Evolutionary conservation across 2,329 filamentous ascomycete species (phyloP).

Genomic region (Cryphonectria radicalis): DNA sequence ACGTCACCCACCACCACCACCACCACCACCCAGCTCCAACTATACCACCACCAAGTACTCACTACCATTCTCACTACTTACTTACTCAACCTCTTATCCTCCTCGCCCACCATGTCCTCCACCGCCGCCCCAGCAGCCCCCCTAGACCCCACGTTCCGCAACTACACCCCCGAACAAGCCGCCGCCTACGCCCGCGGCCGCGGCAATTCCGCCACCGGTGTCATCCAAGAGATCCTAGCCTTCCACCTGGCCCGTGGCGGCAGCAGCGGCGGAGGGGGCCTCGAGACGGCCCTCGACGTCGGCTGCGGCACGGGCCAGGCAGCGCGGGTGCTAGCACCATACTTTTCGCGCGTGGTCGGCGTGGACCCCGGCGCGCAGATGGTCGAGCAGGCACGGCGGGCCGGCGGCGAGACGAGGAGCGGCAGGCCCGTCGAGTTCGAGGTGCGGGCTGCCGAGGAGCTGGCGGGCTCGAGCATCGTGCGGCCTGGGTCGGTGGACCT

Average conservation of each 20-base stretch:
- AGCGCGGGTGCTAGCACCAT: conserved; percentile 34
- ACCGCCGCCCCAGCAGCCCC: neutral
- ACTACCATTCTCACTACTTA: no score
- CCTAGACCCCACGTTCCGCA: conserved; percentile 36
- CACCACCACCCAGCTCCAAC: neutral
- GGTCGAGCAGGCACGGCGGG: conserved; percentile 33
- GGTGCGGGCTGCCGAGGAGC: conserved; percentile 34
- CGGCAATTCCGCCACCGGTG: conserved; percentile 27
- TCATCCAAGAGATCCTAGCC: conserved; percentile 33
- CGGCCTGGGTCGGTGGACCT: conserved; percentile 34
- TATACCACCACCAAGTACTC: neutral
- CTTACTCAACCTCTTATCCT: neutral
- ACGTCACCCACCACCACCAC: neutral
- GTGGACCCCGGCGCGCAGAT: conserved; percentile 37
- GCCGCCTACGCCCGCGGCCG: conserved; percentile 35
- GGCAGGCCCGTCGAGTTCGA: conserved; percentile 32
- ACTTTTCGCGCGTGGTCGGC: conserved; percentile 35
- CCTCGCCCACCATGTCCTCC: neutral
- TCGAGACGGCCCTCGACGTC: conserved; percentile 33
- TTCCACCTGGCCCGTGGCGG: conserved; percentile 30
- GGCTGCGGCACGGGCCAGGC: conserved; percentile 39
- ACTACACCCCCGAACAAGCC: conserved; percentile 34
- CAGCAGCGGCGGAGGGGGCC: conserved; percentile 10
- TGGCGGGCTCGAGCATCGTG: conserved; percentile 31
- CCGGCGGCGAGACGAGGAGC: conserved; percentile 33